A percentile compares a stretch with the other conserved stretches of the same genome.
phyloP scores from a whole-genome alignment of 2,329 filamentous ascomycete species.

The Trichoderma sp. region DNA sequence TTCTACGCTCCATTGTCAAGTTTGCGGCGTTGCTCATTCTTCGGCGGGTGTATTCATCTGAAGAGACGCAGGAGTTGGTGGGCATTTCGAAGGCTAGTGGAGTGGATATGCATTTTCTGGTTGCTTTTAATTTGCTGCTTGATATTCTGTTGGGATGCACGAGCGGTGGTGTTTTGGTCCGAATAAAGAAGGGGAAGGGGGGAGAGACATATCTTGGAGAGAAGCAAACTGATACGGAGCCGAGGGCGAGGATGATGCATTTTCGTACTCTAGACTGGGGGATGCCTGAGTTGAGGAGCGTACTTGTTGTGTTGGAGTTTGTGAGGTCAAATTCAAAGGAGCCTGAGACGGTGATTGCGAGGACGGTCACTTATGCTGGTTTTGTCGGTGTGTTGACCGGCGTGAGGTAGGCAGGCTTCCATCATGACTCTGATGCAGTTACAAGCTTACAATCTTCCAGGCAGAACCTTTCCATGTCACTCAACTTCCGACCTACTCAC shows the following conservation, averaged over 20 bases:
- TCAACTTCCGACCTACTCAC: neutral
- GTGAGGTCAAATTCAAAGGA: neutral
- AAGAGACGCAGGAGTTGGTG: neutral
- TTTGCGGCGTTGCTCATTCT: neutral
- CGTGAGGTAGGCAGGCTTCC: neutral
- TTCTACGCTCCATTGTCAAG: neutral
- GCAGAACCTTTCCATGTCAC: neutral
- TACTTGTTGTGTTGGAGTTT: neutral
- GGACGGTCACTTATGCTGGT: neutral
- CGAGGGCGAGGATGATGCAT: neutral
- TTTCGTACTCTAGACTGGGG: neutral
- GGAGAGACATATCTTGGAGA: neutral
- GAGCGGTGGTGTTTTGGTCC: neutral
- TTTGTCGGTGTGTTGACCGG: neutral
- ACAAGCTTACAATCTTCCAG: neutral
- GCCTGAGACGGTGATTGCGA: neutral
- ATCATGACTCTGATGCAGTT: neutral
- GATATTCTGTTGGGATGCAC: neutral
- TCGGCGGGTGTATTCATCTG: neutral
- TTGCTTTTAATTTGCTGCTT: neutral
- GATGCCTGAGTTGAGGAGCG: neutral
- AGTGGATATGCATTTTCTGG: neutral
- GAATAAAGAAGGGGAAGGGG: neutral
- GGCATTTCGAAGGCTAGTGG: neutral
- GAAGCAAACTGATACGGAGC: neutral